These are phyloP conservation scores for Albugo laibachii DNA, from an alignment of 352 stramenopile species.

Conservation along the genomic window DNA sequence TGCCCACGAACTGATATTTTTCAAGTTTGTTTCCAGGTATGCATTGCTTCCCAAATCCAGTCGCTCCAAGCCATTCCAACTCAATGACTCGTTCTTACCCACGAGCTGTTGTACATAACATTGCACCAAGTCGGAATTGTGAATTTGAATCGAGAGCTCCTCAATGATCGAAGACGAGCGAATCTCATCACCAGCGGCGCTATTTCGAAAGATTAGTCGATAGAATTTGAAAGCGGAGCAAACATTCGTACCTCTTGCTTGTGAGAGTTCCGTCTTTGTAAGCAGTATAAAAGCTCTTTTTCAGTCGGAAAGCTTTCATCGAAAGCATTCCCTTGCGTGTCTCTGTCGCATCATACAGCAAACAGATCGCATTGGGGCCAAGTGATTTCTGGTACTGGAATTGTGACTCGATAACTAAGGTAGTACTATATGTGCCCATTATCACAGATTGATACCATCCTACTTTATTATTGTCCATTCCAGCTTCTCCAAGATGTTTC, in stretches of 20 bases:
- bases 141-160: constrained; percentile 90
- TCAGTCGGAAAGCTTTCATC: constrained; percentile 92
- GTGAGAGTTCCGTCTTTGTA: constrained; percentile 73
- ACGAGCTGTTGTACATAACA: constrained; percentile 87
- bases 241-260: constrained; percentile 27
- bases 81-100: constrained; percentile 25
- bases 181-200: constrained; percentile 65
- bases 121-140: constrained; percentile 88
- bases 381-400: constrained; percentile 95
- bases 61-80: constrained; percentile 81
- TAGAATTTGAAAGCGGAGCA: not conserved
- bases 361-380: constrained; percentile 91
- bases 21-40: constrained; percentile 95
- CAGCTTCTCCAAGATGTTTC: constrained; percentile 95
- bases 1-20: constrained; percentile 94
- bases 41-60: constrained; percentile 92
- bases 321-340: constrained; percentile 86
- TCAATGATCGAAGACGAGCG: constrained; percentile 85
- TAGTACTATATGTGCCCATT: constrained; percentile 91
- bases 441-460: constrained; percentile 97
- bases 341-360: constrained; percentile 96
- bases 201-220: constrained; percentile 6
- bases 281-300: constrained; percentile 84
- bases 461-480: constrained; percentile 98
- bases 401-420: constrained; percentile 88